phyloP scores from a whole-genome alignment of 257 asterid species.

The Eucommia ulmoides region DNA sequence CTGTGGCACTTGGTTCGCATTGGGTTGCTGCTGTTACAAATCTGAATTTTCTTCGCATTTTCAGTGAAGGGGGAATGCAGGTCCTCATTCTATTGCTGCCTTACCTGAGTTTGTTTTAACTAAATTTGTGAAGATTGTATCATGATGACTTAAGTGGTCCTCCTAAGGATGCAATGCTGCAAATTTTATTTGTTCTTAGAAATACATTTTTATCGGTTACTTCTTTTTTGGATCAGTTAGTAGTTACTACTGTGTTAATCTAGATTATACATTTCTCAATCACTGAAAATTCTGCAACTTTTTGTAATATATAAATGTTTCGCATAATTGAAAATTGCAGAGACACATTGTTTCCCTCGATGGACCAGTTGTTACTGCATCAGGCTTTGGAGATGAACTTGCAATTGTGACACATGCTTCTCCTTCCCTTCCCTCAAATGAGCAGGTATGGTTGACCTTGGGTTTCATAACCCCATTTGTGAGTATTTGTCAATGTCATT shows the following conservation, averaged over 20 bases:
- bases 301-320: too few relatives aligned
- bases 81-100: conserved; percentile 21
- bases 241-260: too few relatives aligned
- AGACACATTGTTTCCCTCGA: conserved; percentile 61
- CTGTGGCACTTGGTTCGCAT: conserved; percentile 72
- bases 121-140: background rate
- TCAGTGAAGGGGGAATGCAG: conserved; percentile 89
- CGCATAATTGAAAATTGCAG: conserved; percentile 26
- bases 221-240: too few relatives aligned
- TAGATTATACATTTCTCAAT: too few relatives aligned
- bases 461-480: too few relatives aligned
- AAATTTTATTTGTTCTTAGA: too few relatives aligned
- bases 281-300: too few relatives aligned
- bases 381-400: conserved; percentile 75
- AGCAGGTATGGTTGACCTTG: too few relatives aligned
- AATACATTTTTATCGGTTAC: too few relatives aligned
- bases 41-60: conserved; percentile 80
- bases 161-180: too few relatives aligned
- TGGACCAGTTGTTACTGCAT: conserved; percentile 94
- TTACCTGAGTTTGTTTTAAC: background rate
- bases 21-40: conserved; percentile 96
- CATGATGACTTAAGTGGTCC: background rate
- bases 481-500: too few relatives aligned
- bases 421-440: conserved; percentile 74
- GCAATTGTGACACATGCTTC: conserved; percentile 77